A percentile compares a stretch with the other conserved stretches of the same genome.
phyloP scores from a whole-genome alignment of 2,329 filamentous ascomycete species.

The Cercospora sesami region DNA sequence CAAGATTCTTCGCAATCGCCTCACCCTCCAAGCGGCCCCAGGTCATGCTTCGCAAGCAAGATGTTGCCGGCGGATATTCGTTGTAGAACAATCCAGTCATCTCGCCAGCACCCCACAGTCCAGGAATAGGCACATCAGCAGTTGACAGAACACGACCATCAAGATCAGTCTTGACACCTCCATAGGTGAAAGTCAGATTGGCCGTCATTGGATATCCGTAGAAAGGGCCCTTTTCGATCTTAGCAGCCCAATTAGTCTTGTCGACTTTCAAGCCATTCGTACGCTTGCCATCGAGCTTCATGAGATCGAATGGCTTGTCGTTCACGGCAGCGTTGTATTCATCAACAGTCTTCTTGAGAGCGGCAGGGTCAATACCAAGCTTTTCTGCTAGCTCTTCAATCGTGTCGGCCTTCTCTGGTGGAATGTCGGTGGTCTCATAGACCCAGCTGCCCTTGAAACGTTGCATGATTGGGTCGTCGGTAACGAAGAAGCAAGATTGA shows the following conservation, averaged over 20 bases:
- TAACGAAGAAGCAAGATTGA: slow-evolving; percentile 46
- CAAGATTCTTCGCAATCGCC: slow-evolving; percentile 32
- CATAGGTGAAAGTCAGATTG: slow-evolving; percentile 40
- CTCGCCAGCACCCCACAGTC: slow-evolving; percentile 40
- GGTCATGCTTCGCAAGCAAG: slow-evolving; percentile 38
- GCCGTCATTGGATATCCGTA: slow-evolving; percentile 41
- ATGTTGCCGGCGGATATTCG: slow-evolving; percentile 41
- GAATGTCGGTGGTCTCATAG: slow-evolving; percentile 46
- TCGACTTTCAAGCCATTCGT: slow-evolving; percentile 42
- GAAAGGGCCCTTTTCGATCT: slow-evolving; percentile 42
- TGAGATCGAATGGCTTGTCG: slow-evolving; percentile 45
- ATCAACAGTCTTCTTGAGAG: slow-evolving; percentile 43
- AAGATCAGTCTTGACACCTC: slow-evolving; percentile 44
- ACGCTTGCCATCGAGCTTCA: slow-evolving; percentile 46
- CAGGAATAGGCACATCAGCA: slow-evolving; percentile 44
- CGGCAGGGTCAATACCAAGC: slow-evolving; percentile 41
- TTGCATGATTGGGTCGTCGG: slow-evolving; percentile 45
- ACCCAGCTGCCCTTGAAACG: slow-evolving; percentile 47
- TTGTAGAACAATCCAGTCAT: slow-evolving; percentile 42
- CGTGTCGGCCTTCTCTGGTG: slow-evolving; percentile 44
- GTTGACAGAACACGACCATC: slow-evolving; percentile 43
- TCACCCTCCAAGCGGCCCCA: slow-evolving; percentile 39
- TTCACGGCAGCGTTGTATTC: slow-evolving; percentile 45
- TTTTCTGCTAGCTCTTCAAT: slow-evolving; percentile 45
- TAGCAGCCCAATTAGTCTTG: slow-evolving; percentile 47